Base-by-base conservation (phyloP, 164 flowering plant species). In the Berberis thunbergii region DNA sequence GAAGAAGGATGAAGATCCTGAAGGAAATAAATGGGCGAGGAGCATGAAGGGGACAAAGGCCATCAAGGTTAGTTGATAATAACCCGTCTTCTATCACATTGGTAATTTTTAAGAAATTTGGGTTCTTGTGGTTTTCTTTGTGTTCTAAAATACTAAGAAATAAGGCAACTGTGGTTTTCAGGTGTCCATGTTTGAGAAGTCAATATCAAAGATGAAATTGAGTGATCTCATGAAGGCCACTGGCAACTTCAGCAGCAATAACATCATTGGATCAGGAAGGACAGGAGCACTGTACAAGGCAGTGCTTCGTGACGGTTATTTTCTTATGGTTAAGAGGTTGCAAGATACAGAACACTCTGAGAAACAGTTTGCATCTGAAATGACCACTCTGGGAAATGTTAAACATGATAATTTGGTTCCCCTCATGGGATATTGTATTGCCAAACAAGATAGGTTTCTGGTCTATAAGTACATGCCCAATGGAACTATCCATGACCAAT, bases 1-100 rank as follows among this genome's bases (percentile, higher is more conserved):
- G 4, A 75, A 81, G 84, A 84, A 76, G 79, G 84, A 78, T 26
- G 93, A 80, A 49, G 96, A 92, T 62, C 88, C 82, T 45, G 83
- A 86, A 63, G 96, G 86, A 57, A 89, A 93, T 66, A 84, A 77
- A 72, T 92, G 98, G 98, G 87, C 96, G 11, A 86, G 72, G 79
- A 77, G 69, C 68, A 69, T 92, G 2, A 81, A 81, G 72, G 91
- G 89, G 67, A 60, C 76, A 26, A 87, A 86, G 71, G 80, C 70
- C 69, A 77, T 84, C 56, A 81, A 92, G 96, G 96, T 64, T 70
- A 57, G 60, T 42, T 57, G 2, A 57, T 57, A 1, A 5, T 26
- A 57, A 41, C 43, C 1, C 43, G 40, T 6, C 8, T 41, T 26
- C 40, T 41, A 55, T 6, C 13, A 11, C 41, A 10, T 10, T 26